Evolutionary conservation across 2,329 filamentous ascomycete species (phyloP).

Genomic region (Aureobasidium subglaciale): DNA sequence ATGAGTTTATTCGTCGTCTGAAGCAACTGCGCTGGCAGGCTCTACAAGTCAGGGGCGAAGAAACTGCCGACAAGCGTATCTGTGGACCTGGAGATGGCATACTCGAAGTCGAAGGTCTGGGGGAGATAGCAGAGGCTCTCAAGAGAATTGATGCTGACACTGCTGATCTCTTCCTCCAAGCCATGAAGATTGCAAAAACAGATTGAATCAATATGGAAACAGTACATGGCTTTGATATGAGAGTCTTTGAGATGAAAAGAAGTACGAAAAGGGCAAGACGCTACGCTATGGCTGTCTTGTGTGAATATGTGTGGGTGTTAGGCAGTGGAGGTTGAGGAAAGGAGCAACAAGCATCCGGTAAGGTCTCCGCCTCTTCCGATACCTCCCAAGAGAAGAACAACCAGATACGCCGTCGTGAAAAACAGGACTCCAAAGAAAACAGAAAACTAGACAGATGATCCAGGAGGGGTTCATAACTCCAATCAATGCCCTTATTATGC

Average conservation of each 20-base stretch:
- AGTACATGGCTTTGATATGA: neutral
- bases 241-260: neutral
- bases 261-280: slow-evolving; percentile 9
- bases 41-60: slow-evolving; percentile 17
- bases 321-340: neutral
- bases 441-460: slow-evolving; percentile 3
- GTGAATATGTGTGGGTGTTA: neutral
- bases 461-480: slow-evolving; percentile 9
- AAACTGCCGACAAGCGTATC: neutral
- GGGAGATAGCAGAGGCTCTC: slow-evolving; percentile 15
- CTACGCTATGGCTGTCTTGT: neutral
- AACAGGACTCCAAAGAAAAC: neutral
- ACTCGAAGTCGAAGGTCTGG: slow-evolving; percentile 16
- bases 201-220: neutral
- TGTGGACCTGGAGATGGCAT: slow-evolving; percentile 14
- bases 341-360: too few species aligned
- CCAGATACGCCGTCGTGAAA: slow-evolving; percentile 8
- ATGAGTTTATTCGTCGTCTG: slow-evolving; percentile 17
- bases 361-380: neutral
- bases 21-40: slow-evolving; percentile 19
- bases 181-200: slow-evolving; percentile 19
- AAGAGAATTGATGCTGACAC: slow-evolving; percentile 7
- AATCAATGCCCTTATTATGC: slow-evolving; percentile 12
- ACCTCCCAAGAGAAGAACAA: neutral
- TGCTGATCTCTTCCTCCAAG: slow-evolving; percentile 17